A percentile compares a stretch with the other conserved stretches of the same genome.
Conservation (phyloP, 345 rosid species). For the Linum tenue region DNA sequence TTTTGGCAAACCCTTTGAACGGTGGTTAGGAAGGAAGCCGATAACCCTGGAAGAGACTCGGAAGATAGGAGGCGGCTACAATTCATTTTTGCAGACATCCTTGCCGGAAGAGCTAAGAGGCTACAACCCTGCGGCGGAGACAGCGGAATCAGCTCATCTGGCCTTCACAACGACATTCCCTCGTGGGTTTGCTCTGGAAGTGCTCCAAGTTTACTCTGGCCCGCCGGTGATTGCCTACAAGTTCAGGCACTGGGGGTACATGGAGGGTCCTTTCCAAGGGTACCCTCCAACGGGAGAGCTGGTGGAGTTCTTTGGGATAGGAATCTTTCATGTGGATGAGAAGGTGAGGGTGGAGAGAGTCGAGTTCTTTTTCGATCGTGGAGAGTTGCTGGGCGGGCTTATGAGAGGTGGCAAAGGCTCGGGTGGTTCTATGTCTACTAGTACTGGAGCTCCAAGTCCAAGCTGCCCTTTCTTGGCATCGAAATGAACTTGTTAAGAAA, state of each 20-base stretch:
- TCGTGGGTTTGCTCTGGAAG: constrained; percentile 52
- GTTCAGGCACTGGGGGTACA: constrained; percentile 70
- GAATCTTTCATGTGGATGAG: constrained; percentile 41
- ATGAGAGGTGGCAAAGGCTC: constrained; percentile 24
- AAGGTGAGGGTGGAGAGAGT: constrained; percentile 40
- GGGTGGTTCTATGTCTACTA: neutral
- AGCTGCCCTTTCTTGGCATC: constrained; percentile 38
- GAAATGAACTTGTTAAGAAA: no score
- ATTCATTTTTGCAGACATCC: constrained; percentile 40
- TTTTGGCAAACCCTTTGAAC: no score
- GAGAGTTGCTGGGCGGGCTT: constrained; percentile 54
- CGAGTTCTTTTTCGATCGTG: constrained; percentile 44
- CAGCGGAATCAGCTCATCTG: constrained; percentile 20
- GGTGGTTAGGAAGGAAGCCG: constrained; percentile 35
- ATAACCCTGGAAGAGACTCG: constrained; percentile 30
- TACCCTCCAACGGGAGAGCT: constrained; percentile 47
- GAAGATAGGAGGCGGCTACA: constrained; percentile 55
- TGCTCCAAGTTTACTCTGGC: constrained; percentile 47
- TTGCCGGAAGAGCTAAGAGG: constrained; percentile 36
- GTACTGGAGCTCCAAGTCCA: constrained; percentile 15
- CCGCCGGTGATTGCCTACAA: constrained; percentile 48
- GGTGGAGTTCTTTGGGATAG: constrained; percentile 31
- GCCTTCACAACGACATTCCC: constrained; percentile 50
- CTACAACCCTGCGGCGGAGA: constrained; percentile 30
- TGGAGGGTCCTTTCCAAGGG: constrained; percentile 70